Evolutionary conservation across 306 rosid species (phyloP).

Genomic region (Gillenia trifoliata): DNA sequence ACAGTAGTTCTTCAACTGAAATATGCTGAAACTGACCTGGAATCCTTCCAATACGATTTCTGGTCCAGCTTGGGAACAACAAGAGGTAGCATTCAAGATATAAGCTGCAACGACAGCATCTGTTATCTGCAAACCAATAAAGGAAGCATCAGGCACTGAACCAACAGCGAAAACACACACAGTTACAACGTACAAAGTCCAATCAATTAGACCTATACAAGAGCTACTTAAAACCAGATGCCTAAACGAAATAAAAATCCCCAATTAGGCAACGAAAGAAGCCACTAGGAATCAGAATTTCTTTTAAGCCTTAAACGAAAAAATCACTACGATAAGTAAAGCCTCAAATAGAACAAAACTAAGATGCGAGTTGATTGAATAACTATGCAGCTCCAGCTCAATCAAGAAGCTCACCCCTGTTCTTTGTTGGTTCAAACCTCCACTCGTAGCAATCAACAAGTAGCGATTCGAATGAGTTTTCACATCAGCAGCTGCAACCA

Average conservation of each 20-base stretch:
- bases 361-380: background rate
- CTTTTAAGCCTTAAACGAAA: no score
- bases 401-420: conserved; percentile 63
- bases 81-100: conserved; percentile 81
- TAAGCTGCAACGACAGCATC: conserved; percentile 92
- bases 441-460: conserved; percentile 79
- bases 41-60: conserved; percentile 84
- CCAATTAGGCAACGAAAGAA: background rate
- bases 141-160: conserved; percentile 5
- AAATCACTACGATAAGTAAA: background rate
- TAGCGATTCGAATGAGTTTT: conserved; percentile 64
- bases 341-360: background rate
- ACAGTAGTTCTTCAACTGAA: background rate
- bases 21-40: conserved; percentile 43
- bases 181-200: background rate
- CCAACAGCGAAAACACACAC: background rate
- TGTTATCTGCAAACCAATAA: conserved; percentile 55
- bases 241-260: background rate
- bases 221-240: background rate
- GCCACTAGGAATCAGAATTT: no score
- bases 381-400: background rate
- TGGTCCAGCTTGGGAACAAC: conserved; percentile 90
- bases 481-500: conserved; percentile 47
- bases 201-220: background rate
- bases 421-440: conserved; percentile 96